Evolutionary conservation across 2,329 filamentous ascomycete genomes (phyloP), one percentile per base, ranked within the genome.

Genomic region (Xylariales sp.): DNA sequence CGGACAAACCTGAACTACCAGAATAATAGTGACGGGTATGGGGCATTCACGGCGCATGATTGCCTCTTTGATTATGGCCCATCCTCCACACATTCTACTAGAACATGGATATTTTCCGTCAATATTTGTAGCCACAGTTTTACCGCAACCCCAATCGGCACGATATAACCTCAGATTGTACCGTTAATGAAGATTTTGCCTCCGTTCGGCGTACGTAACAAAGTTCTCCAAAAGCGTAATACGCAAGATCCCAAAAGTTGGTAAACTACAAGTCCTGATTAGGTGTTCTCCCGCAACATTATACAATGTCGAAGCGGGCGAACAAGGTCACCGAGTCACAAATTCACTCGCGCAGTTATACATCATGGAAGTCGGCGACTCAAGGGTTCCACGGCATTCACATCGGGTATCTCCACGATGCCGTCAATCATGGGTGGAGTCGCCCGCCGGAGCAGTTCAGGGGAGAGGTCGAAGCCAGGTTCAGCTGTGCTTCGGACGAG

Each of bases 51-150:
- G n/a, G n/a, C n/a, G n/a, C n/a, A n/a, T n/a, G n/a, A n/a, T n/a
- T n/a, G n/a, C n/a, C n/a, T n/a, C n/a, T n/a, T n/a, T n/a, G n/a
- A n/a, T n/a, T n/a, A n/a, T n/a, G n/a, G n/a, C n/a, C n/a, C n/a
- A n/a, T n/a, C n/a, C n/a, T n/a, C n/a, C n/a, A 2, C 46, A 48
- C 14, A 40, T 44, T 43, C 48, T 50, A 9, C 50, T 57, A 2
- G 54, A 53, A 38, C 50, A 53, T 31, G 61, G 61, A 58, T 57
- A 60, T 35, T 61, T 61, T 33, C 56, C 57, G 1, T 48, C 59
- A 7, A 56, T 58, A 2, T 57, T 51, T 8, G 39, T 61, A 15
- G 58, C 56, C 2, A 45, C 61, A n/a, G 48, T n/a, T 54, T 3
- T 59, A 53, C 38, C 58, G 61, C 40, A 48, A 46, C 28, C 38